phyloP scores from a whole-genome alignment of 345 rosid species.

The Linum lewisii region DNA sequence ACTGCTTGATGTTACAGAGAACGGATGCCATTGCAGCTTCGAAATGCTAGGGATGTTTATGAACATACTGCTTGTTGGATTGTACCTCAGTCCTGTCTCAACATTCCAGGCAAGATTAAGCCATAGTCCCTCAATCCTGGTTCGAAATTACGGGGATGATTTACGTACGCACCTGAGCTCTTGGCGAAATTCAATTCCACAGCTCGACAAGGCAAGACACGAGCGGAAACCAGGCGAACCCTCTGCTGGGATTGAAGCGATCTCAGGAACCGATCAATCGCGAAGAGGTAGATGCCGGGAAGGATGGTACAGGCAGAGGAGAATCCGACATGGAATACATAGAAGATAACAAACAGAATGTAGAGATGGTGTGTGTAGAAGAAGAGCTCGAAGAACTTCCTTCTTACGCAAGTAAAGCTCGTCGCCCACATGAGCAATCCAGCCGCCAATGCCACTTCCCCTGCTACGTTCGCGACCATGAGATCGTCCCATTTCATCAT shows the following conservation, averaged over 20 bases:
- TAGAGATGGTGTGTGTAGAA: slow-evolving; percentile 18
- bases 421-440: slow-evolving; percentile 22
- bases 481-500: slow-evolving; percentile 14
- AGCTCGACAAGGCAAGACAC: slow-evolving; percentile 13
- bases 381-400: slow-evolving; percentile 22
- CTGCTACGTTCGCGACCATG: slow-evolving; percentile 16
- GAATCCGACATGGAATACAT: slow-evolving; percentile 19
- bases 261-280: slow-evolving; percentile 19
- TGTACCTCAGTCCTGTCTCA: slow-evolving; percentile 14
- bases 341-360: slow-evolving; percentile 18
- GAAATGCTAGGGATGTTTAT: slow-evolving; percentile 19
- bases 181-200: slow-evolving; percentile 20
- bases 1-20: slow-evolving; percentile 20
- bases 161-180: slow-evolving; percentile 8
- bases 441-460: slow-evolving; percentile 16
- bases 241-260: slow-evolving; percentile 17
- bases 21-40: slow-evolving; percentile 25
- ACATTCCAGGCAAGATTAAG: background rate
- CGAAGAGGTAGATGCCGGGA: slow-evolving; percentile 23
- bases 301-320: slow-evolving; percentile 10
- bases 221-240: slow-evolving; percentile 15
- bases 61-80: slow-evolving; percentile 15
- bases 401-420: slow-evolving; percentile 9
- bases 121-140: background rate
- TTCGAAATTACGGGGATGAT: background rate